A percentile compares a stretch with the other conserved stretches of the same genome.
These are phyloP conservation scores for Gastrolobium bilobum DNA, from an alignment of 306 rosid genomes.

Conservation along the genomic window DNA sequence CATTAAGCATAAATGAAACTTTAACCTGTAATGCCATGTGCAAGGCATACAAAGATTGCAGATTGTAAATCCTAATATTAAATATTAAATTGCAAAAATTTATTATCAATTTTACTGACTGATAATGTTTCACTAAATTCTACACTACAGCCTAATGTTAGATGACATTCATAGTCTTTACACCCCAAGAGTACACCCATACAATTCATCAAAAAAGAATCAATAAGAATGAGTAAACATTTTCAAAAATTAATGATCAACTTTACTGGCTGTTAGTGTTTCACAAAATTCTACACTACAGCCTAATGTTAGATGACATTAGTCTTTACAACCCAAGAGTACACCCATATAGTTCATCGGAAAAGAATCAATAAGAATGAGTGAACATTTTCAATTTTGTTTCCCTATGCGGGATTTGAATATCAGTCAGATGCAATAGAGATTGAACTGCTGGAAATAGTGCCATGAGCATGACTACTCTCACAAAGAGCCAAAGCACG, in stretches of 20 bases:
- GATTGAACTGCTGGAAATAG: conserved; percentile 83
- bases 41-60: conserved; percentile 19
- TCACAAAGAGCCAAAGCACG: conserved; percentile 82
- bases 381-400: conserved; percentile 47
- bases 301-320: conserved; percentile 50
- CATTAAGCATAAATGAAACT: conserved; percentile 8
- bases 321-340: conserved; percentile 49
- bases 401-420: conserved; percentile 37
- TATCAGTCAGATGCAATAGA: conserved; percentile 76
- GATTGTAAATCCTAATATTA: conserved; percentile 15
- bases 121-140: conserved; percentile 50
- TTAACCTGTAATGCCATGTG: neutral
- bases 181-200: conserved; percentile 44
- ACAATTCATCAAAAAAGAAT: conserved; percentile 51
- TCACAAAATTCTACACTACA: conserved; percentile 50
- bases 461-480: conserved; percentile 86
- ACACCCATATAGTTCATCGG: conserved; percentile 43
- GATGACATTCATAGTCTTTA: conserved; percentile 49
- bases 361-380: conserved; percentile 52
- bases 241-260: neutral
- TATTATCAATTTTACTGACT: conserved; percentile 39
- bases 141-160: conserved; percentile 49
- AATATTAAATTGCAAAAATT: conserved; percentile 6
- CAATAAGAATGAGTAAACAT: conserved; percentile 30
- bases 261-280: conserved; percentile 46